Evolutionary conservation across 164 flowering plant species (phyloP).

Genomic region (Nymphaea thermarum): DNA sequence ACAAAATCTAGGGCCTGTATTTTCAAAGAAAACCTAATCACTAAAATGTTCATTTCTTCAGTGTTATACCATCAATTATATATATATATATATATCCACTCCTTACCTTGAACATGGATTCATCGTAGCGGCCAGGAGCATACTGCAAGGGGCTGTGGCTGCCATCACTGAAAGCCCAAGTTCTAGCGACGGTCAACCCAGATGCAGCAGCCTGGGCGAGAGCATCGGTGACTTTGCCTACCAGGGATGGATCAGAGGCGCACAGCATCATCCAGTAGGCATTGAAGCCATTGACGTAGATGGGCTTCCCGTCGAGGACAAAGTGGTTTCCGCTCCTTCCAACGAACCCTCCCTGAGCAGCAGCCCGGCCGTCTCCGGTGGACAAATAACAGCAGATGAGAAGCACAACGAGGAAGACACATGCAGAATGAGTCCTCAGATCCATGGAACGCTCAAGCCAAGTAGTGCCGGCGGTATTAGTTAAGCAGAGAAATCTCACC

Average conservation of each 20-base stretch:
- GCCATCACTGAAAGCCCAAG: conserved; percentile 68
- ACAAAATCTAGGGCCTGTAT: conserved; percentile 55
- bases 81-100: neutral
- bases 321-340: conserved; percentile 16
- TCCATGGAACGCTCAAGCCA: too few relatives aligned
- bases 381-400: too few relatives aligned
- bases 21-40: too few relatives aligned
- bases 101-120: conserved; percentile 36
- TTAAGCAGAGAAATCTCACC: too few relatives aligned
- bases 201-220: conserved; percentile 25
- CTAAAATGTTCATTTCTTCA: too few relatives aligned
- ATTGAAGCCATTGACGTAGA: conserved; percentile 17
- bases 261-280: conserved; percentile 31
- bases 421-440: too few relatives aligned
- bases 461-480: too few relatives aligned
- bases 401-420: too few relatives aligned
- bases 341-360: conserved; percentile 4
- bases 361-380: conserved; percentile 6
- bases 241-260: conserved; percentile 29
- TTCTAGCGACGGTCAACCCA: conserved; percentile 38
- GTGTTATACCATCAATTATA: too few relatives aligned
- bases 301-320: conserved; percentile 8
- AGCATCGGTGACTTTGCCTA: conserved; percentile 21
- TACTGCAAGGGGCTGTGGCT: conserved; percentile 25
- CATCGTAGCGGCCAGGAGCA: conserved; percentile 40